Percentiles rank a stretch among this genome's conserved stretches.
Conservation (phyloP, 2,329 filamentous ascomycete species). For the Cylindrodendrum hubeiense region DNA sequence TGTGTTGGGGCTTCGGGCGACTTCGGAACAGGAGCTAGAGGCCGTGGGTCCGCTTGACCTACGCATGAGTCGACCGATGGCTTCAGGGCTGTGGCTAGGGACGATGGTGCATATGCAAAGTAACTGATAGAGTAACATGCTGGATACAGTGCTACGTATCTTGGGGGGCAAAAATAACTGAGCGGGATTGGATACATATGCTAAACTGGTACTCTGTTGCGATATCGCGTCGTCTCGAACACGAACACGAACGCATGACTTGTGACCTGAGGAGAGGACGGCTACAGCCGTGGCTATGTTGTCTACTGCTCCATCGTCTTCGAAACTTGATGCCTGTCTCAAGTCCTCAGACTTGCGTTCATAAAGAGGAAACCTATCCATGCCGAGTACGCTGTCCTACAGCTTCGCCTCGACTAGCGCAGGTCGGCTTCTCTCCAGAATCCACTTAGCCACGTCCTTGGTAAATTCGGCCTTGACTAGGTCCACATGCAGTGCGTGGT, state of each 20-base stretch:
- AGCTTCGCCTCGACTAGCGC: constrained; percentile 52
- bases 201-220: neutral
- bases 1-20: constrained; percentile 33
- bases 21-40: constrained; percentile 32
- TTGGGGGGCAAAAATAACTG: neutral
- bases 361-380: neutral
- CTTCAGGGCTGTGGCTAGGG: neutral
- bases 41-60: constrained; percentile 11
- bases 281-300: neutral
- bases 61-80: neutral
- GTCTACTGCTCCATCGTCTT: neutral
- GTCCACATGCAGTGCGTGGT: constrained; percentile 80
- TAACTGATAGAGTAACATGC: neutral
- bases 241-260: neutral
- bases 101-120: neutral
- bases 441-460: constrained; percentile 75
- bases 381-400: constrained; percentile 35
- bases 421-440: constrained; percentile 59
- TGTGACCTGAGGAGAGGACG: neutral
- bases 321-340: neutral
- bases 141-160: neutral
- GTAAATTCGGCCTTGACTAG: constrained; percentile 65
- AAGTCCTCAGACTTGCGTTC: neutral
- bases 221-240: neutral
- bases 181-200: neutral